These are phyloP conservation scores for Ilyonectria destructans DNA, from an alignment of 2,329 filamentous ascomycete species.

Conservation along the genomic window DNA sequence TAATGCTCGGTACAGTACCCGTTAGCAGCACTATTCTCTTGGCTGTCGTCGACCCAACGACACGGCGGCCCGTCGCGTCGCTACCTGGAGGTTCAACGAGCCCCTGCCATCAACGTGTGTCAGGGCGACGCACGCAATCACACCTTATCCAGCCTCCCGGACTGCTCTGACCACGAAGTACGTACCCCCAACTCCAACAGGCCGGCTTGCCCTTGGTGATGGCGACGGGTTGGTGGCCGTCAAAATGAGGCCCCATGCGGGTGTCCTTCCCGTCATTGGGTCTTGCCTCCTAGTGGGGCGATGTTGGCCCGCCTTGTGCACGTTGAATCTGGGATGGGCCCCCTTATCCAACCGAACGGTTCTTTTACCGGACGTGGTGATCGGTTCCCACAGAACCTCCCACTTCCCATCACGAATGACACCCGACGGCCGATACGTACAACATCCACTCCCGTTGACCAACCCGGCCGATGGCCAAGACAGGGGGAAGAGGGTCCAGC, in stretches of 20 bases:
- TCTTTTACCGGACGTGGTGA: constrained; percentile 26
- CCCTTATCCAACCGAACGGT: constrained; percentile 32
- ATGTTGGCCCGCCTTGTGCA: constrained; percentile 15
- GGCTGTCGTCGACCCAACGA: constrained; percentile 2
- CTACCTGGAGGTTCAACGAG: constrained; percentile 11
- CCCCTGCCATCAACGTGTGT: constrained; percentile 11
- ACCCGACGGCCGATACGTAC: constrained; percentile 25
- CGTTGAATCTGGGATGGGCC: constrained; percentile 22
- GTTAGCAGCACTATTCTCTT: constrained; percentile 2
- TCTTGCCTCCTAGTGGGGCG: constrained; percentile 16
- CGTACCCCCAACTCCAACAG: constrained; percentile 9
- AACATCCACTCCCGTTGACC: constrained; percentile 15
- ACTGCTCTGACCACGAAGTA: background rate
- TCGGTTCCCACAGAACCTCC: constrained; percentile 21
- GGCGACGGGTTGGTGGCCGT: constrained; percentile 1
- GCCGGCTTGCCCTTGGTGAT: constrained; percentile 1
- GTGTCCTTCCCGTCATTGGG: constrained; percentile 21
- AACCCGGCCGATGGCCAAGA: constrained; percentile 12
- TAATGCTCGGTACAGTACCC: constrained; percentile 9
- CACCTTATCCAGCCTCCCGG: constrained; percentile 24
- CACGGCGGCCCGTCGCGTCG: constrained; percentile 19
- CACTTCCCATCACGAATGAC: constrained; percentile 15
- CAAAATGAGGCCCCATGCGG: constrained; percentile 19
- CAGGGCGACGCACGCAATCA: constrained; percentile 23
- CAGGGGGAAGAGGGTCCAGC: constrained; percentile 20